A percentile compares a stretch with the other conserved stretches of the same genome.
Evolutionary conservation across 2,329 filamentous ascomycete species (phyloP).

Genomic region (Macrophomina tecta): DNA sequence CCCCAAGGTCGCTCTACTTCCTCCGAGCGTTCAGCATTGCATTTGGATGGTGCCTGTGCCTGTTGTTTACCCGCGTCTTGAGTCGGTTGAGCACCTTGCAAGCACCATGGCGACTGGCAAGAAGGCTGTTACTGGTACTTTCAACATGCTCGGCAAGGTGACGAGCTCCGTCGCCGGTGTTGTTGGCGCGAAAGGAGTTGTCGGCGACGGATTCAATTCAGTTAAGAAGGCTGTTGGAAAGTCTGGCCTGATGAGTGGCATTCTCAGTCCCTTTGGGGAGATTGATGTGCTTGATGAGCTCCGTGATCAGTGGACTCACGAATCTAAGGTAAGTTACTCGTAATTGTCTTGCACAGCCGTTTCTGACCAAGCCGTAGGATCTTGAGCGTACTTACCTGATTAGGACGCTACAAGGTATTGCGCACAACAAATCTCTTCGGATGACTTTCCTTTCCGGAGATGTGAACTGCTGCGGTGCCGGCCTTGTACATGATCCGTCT

Average conservation of each 20-base stretch:
- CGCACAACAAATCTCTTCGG: constrained; percentile 91
- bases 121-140: constrained; percentile 93
- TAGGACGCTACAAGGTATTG: constrained; percentile 90
- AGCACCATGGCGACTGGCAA: constrained; percentile 93
- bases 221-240: constrained; percentile 98
- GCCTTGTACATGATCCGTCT: constrained; percentile 89
- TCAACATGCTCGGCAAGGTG: constrained; percentile 94
- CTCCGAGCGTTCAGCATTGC: constrained; percentile 93
- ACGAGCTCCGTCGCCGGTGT: constrained; percentile 94
- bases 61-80: constrained; percentile 86
- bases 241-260: constrained; percentile 91
- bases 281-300: constrained; percentile 93
- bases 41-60: constrained; percentile 96
- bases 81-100: constrained; percentile 88
- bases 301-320: constrained; percentile 97
- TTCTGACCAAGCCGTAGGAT: constrained; percentile 59
- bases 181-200: constrained; percentile 91
- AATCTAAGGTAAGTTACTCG: constrained; percentile 71
- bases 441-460: constrained; percentile 97
- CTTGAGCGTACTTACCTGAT: constrained; percentile 96
- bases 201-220: constrained; percentile 88
- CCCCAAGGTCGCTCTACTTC: constrained; percentile 89
- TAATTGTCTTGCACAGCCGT: neutral
- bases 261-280: constrained; percentile 94
- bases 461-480: constrained; percentile 90